Percentiles rank a stretch among this genome's conserved stretches.
phyloP scores from a whole-genome alignment of 306 rosid genomes.

The Quercus berberidifolia region DNA sequence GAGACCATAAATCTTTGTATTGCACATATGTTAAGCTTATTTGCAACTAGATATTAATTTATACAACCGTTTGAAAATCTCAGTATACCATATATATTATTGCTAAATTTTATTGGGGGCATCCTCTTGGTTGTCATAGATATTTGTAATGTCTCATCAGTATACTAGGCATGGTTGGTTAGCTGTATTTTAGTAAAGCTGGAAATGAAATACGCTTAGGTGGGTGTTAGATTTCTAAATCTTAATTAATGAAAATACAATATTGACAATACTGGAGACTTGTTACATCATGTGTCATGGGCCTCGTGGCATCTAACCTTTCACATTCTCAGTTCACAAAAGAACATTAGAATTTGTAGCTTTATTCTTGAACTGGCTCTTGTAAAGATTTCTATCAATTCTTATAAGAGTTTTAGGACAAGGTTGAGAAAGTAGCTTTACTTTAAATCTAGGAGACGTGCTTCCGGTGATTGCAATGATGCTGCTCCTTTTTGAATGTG shows the following conservation, averaged over 20 bases:
- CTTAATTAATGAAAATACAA: background rate
- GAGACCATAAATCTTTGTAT: background rate
- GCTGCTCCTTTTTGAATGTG: background rate
- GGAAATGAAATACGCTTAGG: background rate
- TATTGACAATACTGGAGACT: background rate
- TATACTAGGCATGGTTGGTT: background rate
- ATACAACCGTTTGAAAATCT: background rate
- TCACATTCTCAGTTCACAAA: background rate
- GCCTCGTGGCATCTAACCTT: background rate
- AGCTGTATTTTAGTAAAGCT: background rate
- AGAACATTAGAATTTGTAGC: background rate
- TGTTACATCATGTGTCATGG: background rate
- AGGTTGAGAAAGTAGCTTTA: background rate
- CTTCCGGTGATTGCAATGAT: background rate
- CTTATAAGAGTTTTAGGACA: background rate
- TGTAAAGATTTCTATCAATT: background rate
- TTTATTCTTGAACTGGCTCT: background rate
- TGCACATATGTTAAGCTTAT: background rate
- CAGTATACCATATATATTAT: background rate
- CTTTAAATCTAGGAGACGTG: background rate
- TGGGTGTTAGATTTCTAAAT: background rate
- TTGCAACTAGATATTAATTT: background rate
- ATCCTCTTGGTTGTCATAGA: background rate
- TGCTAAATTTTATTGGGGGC: background rate
- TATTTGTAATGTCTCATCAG: background rate